These are phyloP conservation scores for Podospora pseudocomata DNA, from an alignment of 495 filamentous ascomycete genomes.

Conservation along the genomic window DNA sequence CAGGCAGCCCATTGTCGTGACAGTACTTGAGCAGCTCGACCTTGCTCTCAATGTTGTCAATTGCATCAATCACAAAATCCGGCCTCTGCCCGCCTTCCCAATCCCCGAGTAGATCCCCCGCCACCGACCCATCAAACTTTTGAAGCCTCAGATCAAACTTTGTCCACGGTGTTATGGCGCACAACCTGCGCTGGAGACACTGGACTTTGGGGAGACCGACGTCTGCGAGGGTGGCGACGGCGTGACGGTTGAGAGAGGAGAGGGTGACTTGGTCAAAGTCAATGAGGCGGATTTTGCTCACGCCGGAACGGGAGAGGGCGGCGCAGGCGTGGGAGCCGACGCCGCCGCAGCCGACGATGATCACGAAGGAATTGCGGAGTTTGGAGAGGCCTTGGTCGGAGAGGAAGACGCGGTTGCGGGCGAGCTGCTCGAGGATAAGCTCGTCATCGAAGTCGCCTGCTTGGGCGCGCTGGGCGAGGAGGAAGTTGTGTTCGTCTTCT, in stretches of 20 bases:
- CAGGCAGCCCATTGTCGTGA: conserved; percentile 64
- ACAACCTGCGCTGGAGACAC: conserved; percentile 69
- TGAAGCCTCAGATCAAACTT: conserved; percentile 83
- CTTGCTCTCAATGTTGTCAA: conserved; percentile 97
- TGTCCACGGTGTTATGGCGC: conserved; percentile 87
- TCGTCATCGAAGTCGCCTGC: conserved; percentile 92
- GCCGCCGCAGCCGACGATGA: conserved; percentile 89
- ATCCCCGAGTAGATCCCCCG: conserved; percentile 55
- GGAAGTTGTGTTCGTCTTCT: conserved; percentile 73
- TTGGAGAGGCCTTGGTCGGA: conserved; percentile 71
- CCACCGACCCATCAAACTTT: conserved; percentile 60
- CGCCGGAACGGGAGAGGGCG: conserved; percentile 84
- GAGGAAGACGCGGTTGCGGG: conserved; percentile 91
- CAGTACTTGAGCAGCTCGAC: conserved; percentile 89
- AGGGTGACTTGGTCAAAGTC: conserved; percentile 98
- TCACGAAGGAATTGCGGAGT: conserved; percentile 76
- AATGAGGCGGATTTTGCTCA: conserved; percentile 79
- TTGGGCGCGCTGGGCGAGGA: conserved; percentile 74
- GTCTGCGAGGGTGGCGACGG: conserved; percentile 87
- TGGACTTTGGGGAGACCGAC: conserved; percentile 94
- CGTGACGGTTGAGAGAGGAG: conserved; percentile 89
- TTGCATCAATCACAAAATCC: conserved; percentile 91
- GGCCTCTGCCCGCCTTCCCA: conserved; percentile 66
- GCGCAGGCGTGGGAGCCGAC: conserved; percentile 90
- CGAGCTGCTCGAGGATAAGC: conserved; percentile 91